Evolutionary conservation across 2,329 filamentous ascomycete genomes (phyloP).

Genomic region (Seiridium cupressi): DNA sequence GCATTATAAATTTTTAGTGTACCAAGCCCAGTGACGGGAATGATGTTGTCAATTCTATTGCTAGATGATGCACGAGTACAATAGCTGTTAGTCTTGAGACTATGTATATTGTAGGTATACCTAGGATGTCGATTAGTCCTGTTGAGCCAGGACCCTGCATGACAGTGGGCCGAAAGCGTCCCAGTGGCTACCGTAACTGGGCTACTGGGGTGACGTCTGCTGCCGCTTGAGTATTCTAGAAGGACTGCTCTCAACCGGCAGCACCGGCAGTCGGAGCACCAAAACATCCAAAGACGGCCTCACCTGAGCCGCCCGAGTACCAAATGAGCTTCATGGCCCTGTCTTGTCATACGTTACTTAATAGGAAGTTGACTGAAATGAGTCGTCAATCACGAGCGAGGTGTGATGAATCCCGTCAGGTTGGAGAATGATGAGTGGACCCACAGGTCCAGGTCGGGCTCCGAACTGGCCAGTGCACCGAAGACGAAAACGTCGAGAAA

Average conservation of each 20-base stretch:
- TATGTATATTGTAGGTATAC: too few relatives aligned
- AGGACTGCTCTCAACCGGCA: background rate
- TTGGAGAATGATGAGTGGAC: background rate
- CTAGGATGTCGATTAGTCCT: too few relatives aligned
- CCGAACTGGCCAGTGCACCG: background rate
- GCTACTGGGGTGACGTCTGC: too few relatives aligned
- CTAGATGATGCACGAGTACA: too few relatives aligned
- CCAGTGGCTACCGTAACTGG: too few relatives aligned
- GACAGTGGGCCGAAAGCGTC: too few relatives aligned
- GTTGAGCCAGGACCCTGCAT: too few relatives aligned
- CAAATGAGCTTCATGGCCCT: background rate
- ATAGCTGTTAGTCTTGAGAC: too few relatives aligned
- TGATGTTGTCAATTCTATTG: too few relatives aligned
- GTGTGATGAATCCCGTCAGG: background rate
- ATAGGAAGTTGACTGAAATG: background rate
- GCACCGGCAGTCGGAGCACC: background rate
- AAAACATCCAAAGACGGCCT: background rate
- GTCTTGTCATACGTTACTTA: background rate
- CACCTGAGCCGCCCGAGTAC: background rate
- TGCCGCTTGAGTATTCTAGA: background rate
- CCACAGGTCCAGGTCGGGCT: background rate
- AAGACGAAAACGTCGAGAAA: slow-evolving; percentile 3
- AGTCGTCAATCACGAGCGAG: background rate
- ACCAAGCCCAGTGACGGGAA: too few relatives aligned
- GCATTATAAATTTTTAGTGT: too few relatives aligned